Conservation (phyloP, 352 stramenopile genomes). For the Heterotrichella gracilis region DNA sequence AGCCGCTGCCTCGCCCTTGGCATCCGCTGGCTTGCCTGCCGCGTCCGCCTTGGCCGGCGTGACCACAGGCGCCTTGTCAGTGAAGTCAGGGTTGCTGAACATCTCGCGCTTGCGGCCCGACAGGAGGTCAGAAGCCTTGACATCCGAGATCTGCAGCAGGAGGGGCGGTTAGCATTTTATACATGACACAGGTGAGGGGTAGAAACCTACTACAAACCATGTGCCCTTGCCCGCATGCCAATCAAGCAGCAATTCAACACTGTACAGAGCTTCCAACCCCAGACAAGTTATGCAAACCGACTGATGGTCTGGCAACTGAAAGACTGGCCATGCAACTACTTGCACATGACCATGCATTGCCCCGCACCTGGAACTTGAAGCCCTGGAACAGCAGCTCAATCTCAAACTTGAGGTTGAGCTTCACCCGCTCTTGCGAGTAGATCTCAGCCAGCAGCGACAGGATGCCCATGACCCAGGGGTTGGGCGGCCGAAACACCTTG, state of each 20-base stretch:
- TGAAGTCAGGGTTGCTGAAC: constrained; percentile 87
- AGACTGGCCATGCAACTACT: no score
- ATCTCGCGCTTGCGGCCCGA: constrained; percentile 51
- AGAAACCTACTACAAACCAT: no score
- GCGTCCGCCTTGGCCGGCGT: background rate
- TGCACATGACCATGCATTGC: no score
- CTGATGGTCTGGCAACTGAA: no score
- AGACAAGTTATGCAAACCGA: no score
- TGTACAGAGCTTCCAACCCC: no score
- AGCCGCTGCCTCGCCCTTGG: background rate
- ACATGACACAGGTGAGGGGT: no score
- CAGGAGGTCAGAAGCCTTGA: constrained; percentile 51
- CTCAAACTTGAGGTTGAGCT: constrained; percentile 98
- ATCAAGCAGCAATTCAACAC: no score
- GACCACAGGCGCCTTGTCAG: constrained; percentile 43
- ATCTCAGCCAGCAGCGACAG: constrained; percentile 78
- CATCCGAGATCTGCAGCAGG: no score
- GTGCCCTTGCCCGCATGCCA: no score
- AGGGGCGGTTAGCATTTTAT: no score
- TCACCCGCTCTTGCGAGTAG: constrained; percentile 90
- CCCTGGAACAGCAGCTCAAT: constrained; percentile 96
- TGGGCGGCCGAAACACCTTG: constrained; percentile 79
- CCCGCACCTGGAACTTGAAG: constrained; percentile 72
- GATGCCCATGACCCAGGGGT: constrained; percentile 96
- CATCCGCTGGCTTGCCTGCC: no score